Evolutionary conservation across 2,329 filamentous ascomycete species (phyloP).

Genomic region (Lachnellula arida): DNA sequence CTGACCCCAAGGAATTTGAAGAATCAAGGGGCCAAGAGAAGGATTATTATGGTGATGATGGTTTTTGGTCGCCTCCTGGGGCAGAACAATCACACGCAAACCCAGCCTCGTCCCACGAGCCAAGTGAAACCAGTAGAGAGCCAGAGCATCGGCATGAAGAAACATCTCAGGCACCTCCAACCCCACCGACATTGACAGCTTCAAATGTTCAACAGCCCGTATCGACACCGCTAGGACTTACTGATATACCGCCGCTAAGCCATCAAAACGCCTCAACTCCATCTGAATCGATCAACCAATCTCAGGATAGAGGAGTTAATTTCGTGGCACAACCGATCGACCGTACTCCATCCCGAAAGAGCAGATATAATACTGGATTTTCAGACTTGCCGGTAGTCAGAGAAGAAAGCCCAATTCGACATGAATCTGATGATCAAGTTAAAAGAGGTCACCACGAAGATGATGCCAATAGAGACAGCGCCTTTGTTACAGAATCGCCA

Average conservation of each 20-base stretch:
- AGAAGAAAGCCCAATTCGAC: conserved; percentile 21
- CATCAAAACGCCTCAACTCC: conserved; percentile 1
- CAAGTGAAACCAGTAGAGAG: conserved; percentile 1
- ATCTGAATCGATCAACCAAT: conserved; percentile 2
- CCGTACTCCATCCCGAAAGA: conserved; percentile 10
- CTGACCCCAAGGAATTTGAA: conserved; percentile 33
- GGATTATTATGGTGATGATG: conserved; percentile 23
- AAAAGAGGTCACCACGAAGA: conserved; percentile 5
- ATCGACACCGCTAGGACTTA: neutral
- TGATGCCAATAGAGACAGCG: conserved; percentile 45
- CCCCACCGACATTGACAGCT: neutral
- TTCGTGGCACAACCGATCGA: conserved; percentile 9
- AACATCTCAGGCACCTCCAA: neutral
- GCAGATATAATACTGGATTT: conserved; percentile 18
- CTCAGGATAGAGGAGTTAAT: conserved; percentile 3
- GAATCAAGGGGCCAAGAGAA: conserved; percentile 19
- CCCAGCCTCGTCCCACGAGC: conserved; percentile 7
- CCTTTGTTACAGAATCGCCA: conserved; percentile 44
- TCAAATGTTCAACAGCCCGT: neutral
- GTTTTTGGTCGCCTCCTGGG: conserved; percentile 32
- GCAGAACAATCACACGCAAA: conserved; percentile 7
- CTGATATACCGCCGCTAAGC: neutral
- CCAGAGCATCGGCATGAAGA: neutral
- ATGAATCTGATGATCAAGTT: conserved; percentile 13
- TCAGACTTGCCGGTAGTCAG: conserved; percentile 25